These are phyloP conservation scores for Terana coerulea DNA, from an alignment of 768 basidiomycete species.

Conservation along the genomic window DNA sequence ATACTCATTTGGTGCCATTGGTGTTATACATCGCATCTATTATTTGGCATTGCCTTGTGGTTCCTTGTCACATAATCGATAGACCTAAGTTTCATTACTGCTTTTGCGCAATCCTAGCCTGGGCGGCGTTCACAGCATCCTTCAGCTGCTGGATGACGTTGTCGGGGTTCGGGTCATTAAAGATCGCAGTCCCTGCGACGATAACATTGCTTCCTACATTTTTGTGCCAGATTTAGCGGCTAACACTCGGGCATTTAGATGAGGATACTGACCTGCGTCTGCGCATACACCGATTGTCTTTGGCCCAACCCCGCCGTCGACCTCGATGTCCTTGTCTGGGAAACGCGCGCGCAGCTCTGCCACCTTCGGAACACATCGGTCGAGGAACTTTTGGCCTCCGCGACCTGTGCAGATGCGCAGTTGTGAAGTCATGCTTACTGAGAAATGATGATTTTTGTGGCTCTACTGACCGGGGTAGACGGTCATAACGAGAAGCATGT, in stretches of 20 bases:
- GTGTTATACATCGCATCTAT: slow-evolving; percentile 11
- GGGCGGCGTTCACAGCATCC: slow-evolving; percentile 63
- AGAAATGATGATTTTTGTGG: not conserved
- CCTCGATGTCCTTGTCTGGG: slow-evolving; percentile 94
- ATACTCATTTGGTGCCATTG: slow-evolving; percentile 2
- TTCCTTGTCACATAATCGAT: not conserved
- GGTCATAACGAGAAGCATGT: slow-evolving; percentile 98
- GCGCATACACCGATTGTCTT: slow-evolving; percentile 87
- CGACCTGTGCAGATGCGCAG: slow-evolving; percentile 45
- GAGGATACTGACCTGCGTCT: slow-evolving; percentile 63
- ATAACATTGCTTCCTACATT: slow-evolving; percentile 90
- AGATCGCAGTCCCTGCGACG: slow-evolving; percentile 96
- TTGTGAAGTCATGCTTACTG: not conserved
- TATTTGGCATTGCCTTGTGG: not conserved
- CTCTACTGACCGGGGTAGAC: slow-evolving; percentile 79
- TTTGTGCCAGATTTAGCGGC: not conserved
- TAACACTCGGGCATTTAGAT: too few species aligned
- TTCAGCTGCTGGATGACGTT: slow-evolving; percentile 74
- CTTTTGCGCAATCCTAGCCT: slow-evolving; percentile 36
- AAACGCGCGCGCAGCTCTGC: slow-evolving; percentile 85
- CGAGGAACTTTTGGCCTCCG: slow-evolving; percentile 96
- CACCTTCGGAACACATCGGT: slow-evolving; percentile 91
- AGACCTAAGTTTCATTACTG: not conserved
- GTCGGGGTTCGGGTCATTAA: slow-evolving; percentile 74
- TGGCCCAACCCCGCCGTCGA: slow-evolving; percentile 96